A percentile compares a stretch with the other conserved stretches of the same genome.
Evolutionary conservation across 306 rosid genomes (phyloP).

Genomic region (Vigna mungo): DNA sequence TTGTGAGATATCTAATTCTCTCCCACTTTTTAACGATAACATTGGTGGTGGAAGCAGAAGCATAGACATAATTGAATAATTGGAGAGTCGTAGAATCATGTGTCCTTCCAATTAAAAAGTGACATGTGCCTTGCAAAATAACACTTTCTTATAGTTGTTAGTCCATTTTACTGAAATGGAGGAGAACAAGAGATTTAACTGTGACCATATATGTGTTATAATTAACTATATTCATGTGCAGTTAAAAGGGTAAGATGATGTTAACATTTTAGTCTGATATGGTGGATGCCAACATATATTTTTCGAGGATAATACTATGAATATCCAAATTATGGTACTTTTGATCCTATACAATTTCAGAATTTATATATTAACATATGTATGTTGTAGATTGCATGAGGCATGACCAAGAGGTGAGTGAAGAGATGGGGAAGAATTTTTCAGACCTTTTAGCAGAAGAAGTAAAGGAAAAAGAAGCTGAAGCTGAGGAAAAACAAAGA

Average conservation of each 20-base stretch:
- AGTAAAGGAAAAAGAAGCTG: slow-evolving; percentile 55
- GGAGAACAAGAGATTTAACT: too few relatives aligned
- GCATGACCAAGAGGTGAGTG: slow-evolving; percentile 58
- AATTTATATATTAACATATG: slow-evolving; percentile 2
- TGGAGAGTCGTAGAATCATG: neutral
- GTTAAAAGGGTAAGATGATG: slow-evolving; percentile 8
- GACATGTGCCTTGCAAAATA: too few relatives aligned
- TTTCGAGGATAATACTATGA: slow-evolving; percentile 9
- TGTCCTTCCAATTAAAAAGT: neutral
- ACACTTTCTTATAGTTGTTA: too few relatives aligned
- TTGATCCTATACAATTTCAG: slow-evolving; percentile 17
- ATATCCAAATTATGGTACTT: slow-evolving; percentile 20
- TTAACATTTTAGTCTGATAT: neutral
- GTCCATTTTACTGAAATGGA: too few relatives aligned
- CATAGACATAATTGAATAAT: neutral
- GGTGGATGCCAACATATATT: neutral
- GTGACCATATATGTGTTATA: neutral
- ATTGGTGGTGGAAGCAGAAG: neutral
- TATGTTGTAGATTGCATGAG: slow-evolving; percentile 56
- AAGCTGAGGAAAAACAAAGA: slow-evolving; percentile 54
- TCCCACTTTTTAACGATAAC: neutral
- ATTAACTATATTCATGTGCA: neutral
- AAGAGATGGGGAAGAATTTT: slow-evolving; percentile 54
- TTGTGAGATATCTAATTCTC: neutral
- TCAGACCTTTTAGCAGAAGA: slow-evolving; percentile 54